Base-by-base conservation (phyloP, 768 basidiomycete genomes). In the Mycena venus region DNA sequence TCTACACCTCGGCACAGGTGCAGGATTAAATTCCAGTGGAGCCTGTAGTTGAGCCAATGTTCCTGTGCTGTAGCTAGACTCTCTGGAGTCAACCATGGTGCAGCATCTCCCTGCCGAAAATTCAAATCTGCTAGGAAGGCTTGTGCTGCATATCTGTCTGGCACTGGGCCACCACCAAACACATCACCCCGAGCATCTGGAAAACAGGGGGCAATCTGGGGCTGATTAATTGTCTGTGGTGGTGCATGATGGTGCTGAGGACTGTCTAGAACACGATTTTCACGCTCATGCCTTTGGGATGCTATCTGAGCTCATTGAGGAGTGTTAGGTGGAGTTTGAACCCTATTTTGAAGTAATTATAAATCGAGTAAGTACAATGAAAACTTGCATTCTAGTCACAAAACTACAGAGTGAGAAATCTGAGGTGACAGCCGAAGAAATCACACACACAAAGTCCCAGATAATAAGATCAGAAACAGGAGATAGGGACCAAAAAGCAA, bases 281-380 rank as follows among this genome's bases (percentile, higher is more conserved):
- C 59, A 5, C 58, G 68, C 21, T 70, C 68, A 44, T 60, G 10
- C 10, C 59, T 51, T 19, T 60, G 68, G 27, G 55, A 11, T 9
- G 68, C 68, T 47, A 44, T 47, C 6, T 58, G 68, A 8, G 38
- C 56, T 25, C 68, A 12, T 25, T 70, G 68, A 42, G 68, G 68
- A 31, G 68, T 70, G 10, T 51, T 70, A 2, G 68, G 68, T 3
- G 68, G 68, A 58, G 68, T 70, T 70, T 70, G 42, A 64, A 49
- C 62, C 62, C 62, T 64, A 60, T 9, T 31, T 7, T 15, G 32
- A 58, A 31, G 55, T 58, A 58, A 58, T 31, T 31, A 29, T 31
- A 29, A 32, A 32, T 58, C 14, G 32, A 12, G 5, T 10, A 58
- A 32, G 27, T 9, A n/a, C 10, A 31, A 58, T 3, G n/a, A 29